These are phyloP conservation scores for Diaporthe velutina DNA, from an alignment of 2,329 filamentous ascomycete species.

Conservation along the genomic window DNA sequence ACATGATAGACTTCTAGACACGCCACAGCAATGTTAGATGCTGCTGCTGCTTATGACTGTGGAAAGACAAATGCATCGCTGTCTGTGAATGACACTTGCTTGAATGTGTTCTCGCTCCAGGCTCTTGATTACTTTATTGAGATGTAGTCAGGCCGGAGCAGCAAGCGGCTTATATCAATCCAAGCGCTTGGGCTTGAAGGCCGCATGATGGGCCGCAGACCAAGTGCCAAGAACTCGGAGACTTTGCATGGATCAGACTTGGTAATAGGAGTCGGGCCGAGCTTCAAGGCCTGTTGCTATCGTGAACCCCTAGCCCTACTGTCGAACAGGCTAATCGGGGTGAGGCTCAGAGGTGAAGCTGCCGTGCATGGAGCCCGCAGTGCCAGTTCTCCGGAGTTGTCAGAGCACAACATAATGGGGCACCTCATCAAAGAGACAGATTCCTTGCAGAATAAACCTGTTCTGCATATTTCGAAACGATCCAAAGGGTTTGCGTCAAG, in stretches of 20 bases:
- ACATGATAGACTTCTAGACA: conserved; percentile 36
- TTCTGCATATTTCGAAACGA: background rate
- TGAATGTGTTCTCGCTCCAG: background rate
- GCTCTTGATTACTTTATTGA: background rate
- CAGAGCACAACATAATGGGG: background rate
- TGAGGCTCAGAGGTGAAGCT: background rate
- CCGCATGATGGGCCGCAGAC: conserved; percentile 8
- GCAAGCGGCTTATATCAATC: background rate
- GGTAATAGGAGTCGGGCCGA: background rate
- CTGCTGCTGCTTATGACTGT: conserved; percentile 32
- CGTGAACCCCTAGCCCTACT: background rate
- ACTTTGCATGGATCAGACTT: background rate
- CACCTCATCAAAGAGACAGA: too few species aligned
- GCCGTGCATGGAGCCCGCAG: background rate
- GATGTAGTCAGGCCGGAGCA: background rate
- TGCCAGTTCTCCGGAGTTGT: background rate
- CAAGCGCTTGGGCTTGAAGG: background rate
- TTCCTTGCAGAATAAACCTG: background rate
- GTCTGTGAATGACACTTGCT: background rate
- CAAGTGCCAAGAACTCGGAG: background rate
- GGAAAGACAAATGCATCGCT: background rate
- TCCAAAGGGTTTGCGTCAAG: too few species aligned
- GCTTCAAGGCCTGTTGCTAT: background rate
- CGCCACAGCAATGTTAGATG: conserved; percentile 37
- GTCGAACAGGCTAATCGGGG: background rate